phyloP scores from a whole-genome alignment of 768 basidiomycete genomes.

The Psilocybe azurescens region DNA sequence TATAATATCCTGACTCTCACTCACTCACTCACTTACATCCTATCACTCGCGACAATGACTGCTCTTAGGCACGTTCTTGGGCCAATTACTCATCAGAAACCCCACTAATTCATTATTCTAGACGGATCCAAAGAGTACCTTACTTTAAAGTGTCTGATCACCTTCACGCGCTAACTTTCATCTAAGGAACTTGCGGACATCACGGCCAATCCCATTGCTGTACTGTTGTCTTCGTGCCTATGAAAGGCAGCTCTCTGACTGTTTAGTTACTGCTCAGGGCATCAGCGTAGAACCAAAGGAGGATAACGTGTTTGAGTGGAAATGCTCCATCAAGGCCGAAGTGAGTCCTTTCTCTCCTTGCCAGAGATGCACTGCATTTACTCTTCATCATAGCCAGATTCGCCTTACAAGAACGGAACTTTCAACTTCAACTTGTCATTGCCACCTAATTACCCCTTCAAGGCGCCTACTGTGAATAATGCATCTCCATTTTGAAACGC shows the following conservation, averaged over 20 bases:
- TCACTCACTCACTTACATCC: conserved; percentile 10
- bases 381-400: conserved; percentile 55
- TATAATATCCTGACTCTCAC: conserved; percentile 3
- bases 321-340: conserved; percentile 75
- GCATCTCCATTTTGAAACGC: conserved; percentile 6
- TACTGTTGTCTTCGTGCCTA: conserved; percentile 32
- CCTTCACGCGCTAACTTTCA: conserved; percentile 14
- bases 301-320: conserved; percentile 79
- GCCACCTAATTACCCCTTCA: conserved; percentile 88
- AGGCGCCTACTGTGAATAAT: conserved; percentile 71
- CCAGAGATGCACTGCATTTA: conserved; percentile 1
- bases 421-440: conserved; percentile 77
- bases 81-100: background rate
- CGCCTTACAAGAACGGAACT: conserved; percentile 84
- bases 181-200: conserved; percentile 72
- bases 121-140: conserved; percentile 77
- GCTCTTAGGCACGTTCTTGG: conserved; percentile 43
- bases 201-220: conserved; percentile 66
- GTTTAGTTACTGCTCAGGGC: conserved; percentile 47
- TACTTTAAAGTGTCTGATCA: conserved; percentile 7
- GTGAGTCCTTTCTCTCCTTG: conserved; percentile 45
- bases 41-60: conserved; percentile 35
- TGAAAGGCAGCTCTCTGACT: conserved; percentile 15
- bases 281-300: conserved; percentile 67
- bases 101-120: conserved; percentile 36